Evolutionary conservation across 306 rosid genomes (phyloP), one percentile per base, ranked within the genome.

Genomic region (Begonia loranthoides): DNA sequence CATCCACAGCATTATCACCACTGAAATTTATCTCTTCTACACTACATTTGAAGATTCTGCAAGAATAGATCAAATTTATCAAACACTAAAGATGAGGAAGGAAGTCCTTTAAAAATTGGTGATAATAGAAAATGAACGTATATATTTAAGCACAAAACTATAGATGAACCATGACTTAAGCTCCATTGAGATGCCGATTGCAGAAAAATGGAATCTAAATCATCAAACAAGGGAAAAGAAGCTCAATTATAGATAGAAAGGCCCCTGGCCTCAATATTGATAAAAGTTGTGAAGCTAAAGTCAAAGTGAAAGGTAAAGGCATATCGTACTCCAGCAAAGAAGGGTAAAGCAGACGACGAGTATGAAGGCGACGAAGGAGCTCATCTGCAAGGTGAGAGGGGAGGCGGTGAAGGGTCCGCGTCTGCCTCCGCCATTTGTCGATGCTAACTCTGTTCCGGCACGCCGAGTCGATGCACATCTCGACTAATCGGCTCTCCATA

Each of bases 341-440:
- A 13, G 97, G 87, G 56, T 38, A 46, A 68, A 88, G 82, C 47
- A 88, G 88, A n/a, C 73, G 79, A 22, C 88, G 83, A 43, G 54
- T 12, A 56, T 76, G 64, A 53, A 86, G 81, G 48, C 83, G 77
- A 66, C 75, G 79, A 57, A 79, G 66, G 66, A 76, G 96, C 71
- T 80, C 70, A 17, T 84, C 84, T 28, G 95, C 93, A 48, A 88
- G 70, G 47, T 58, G 78, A 53, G 83, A 79, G 45, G 95, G 95
- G 24, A 86, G 17, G 36, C 74, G 76, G 54, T 86, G 78, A 15
- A 82, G 79, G 52, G 58, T 72, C 15, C 93, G 95, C 61, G 57
- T 71, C 83, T 86, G 93, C 66, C 63, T 40, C 69, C 88, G 76
- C 95, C 93, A 86, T 55, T 57, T 75, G 9, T 82, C 77, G 3